A percentile compares a stretch with the other conserved stretches of the same genome.
These are phyloP conservation scores for Jatropha curcas DNA, from an alignment of 345 rosid genomes.

Conservation along the genomic window DNA sequence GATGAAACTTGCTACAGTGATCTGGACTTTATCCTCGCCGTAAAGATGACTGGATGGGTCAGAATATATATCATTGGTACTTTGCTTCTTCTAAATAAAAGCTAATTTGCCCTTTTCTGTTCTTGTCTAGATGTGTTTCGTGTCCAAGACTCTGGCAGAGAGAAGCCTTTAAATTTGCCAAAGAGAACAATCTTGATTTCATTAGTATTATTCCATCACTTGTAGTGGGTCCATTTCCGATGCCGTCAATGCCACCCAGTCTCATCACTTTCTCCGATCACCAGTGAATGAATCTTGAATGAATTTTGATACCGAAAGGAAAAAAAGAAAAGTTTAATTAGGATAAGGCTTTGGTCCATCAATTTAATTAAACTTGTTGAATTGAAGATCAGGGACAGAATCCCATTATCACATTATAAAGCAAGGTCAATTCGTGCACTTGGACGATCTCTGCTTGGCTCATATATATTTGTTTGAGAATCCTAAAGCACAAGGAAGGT, in stretches of 20 bases:
- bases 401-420: constrained; percentile 69
- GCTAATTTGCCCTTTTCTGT: not conserved
- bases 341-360: not conserved
- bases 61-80: no score
- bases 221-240: constrained; percentile 80
- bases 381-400: constrained; percentile 55
- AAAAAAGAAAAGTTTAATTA: no score
- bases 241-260: constrained; percentile 87
- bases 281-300: constrained; percentile 35
- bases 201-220: constrained; percentile 72
- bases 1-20: constrained; percentile 74
- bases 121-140: constrained; percentile 66
- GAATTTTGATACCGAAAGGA: no score
- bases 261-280: constrained; percentile 73
- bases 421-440: constrained; percentile 79
- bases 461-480: constrained; percentile 75
- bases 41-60: constrained; percentile 96
- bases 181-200: constrained; percentile 67
- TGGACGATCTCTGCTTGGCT: constrained; percentile 78
- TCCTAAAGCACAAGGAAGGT: constrained; percentile 74
- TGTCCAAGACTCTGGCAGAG: constrained; percentile 80
- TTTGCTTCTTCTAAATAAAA: no score
- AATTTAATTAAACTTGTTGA: no score
- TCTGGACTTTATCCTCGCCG: constrained; percentile 51
- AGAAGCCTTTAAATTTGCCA: constrained; percentile 78